Evolutionary conservation across 78 protist species (phyloP).

Genomic region (Polysphondylium violaceum): DNA sequence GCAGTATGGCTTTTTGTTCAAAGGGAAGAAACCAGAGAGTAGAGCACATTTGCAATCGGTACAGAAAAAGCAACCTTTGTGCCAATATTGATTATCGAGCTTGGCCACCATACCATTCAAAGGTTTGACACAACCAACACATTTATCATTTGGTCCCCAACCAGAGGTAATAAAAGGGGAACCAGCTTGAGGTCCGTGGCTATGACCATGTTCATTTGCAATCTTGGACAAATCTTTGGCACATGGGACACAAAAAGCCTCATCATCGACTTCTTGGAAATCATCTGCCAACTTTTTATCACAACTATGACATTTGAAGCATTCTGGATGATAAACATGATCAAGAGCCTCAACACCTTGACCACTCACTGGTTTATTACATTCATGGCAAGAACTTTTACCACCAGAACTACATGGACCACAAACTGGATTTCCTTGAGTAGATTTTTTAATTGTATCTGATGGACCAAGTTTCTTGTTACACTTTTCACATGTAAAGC

Average conservation of each 20-base stretch:
- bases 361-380: conserved; percentile 38
- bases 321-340: conserved; percentile 19
- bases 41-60: conserved; percentile 9
- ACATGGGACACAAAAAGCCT: conserved; percentile 48
- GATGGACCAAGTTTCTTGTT: conserved; percentile 14
- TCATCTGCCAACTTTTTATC: conserved; percentile 9
- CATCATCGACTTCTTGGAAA: conserved; percentile 28
- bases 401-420: conserved; percentile 18
- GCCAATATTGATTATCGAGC: not conserved
- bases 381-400: conserved; percentile 1
- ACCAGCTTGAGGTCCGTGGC: not conserved
- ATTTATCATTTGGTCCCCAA: conserved; percentile 31
- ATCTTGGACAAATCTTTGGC: not conserved
- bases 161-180: conserved; percentile 8
- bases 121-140: conserved; percentile 15
- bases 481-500: conserved; percentile 53
- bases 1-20: conserved; percentile 46
- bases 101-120: conserved; percentile 25
- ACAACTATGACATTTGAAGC: conserved; percentile 40
- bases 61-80: conserved; percentile 57
- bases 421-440: conserved; percentile 59
- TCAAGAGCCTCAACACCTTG: conserved; percentile 44
- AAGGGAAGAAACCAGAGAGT: conserved; percentile 28
- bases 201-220: no score
- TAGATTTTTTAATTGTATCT: conserved; percentile 22